Evolutionary conservation across 192 early-diverging fungal species (phyloP).

Genomic region (Anaeromyces robustus): DNA sequence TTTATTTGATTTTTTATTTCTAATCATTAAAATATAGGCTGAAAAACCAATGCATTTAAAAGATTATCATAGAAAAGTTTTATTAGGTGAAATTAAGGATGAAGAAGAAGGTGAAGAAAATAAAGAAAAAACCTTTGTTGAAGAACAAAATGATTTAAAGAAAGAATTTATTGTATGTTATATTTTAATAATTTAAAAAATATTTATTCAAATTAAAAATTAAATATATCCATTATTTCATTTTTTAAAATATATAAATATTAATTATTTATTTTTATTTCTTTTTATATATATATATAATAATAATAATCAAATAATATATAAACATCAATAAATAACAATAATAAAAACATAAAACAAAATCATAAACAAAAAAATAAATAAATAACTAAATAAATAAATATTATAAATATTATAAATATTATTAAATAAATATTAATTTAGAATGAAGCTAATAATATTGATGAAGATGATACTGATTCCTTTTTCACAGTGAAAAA

Average conservation of each 20-base stretch:
- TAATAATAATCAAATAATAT: no score
- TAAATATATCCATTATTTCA: no score
- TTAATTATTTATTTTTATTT: no score
- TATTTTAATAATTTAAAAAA: not conserved
- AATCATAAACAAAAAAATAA: no score
- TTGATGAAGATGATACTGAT: conserved; percentile 44
- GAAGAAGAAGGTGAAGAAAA: conserved; percentile 9
- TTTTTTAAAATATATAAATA: no score
- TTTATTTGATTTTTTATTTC: no score
- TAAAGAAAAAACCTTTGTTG: conserved; percentile 42
- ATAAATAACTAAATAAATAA: no score
- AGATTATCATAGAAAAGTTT: conserved; percentile 68
- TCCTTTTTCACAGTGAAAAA: conserved; percentile 55
- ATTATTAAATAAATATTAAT: no score
- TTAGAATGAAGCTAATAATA: conserved; percentile 9
- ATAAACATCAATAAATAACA: no score
- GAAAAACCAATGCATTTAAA: conserved; percentile 62
- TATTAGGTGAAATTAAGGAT: conserved; percentile 44
- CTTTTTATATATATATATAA: no score
- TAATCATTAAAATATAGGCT: conserved; percentile 7
- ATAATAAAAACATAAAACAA: no score
- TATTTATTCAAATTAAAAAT: conserved; percentile 14
- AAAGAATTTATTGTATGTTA: conserved; percentile 38
- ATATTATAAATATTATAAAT: no score
- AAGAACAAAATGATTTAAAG: conserved; percentile 73